Percentiles rank a stretch among this genome's conserved stretches.
Evolutionary conservation across 495 filamentous ascomycete species (phyloP).

Genomic region (Chlorociboria aeruginascens): DNA sequence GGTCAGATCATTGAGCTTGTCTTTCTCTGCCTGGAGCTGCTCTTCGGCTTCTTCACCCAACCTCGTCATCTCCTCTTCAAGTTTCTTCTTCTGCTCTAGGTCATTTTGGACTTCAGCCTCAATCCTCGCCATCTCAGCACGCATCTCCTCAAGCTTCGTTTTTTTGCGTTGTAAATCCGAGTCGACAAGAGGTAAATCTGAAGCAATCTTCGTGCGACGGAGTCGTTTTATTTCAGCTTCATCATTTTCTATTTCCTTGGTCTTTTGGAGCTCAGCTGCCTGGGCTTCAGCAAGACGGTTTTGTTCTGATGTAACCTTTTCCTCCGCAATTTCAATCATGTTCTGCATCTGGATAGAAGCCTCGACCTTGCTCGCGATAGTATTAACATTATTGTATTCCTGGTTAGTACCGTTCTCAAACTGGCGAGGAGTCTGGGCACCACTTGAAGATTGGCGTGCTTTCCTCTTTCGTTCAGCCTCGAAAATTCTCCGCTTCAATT

Average conservation of each 20-base stretch:
- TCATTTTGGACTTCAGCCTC: conserved; percentile 42
- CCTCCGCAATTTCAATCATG: conserved; percentile 5
- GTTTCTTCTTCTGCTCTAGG: conserved; percentile 29
- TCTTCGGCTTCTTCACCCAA: conserved; percentile 36
- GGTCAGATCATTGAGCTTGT: conserved; percentile 19
- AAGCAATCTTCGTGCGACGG: conserved; percentile 42
- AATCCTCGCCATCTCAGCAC: conserved; percentile 45
- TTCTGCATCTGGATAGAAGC: conserved; percentile 14
- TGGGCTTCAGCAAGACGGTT: conserved; percentile 8
- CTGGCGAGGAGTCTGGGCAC: conserved; percentile 11
- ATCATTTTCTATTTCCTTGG: conserved; percentile 16
- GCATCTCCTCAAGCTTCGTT: conserved; percentile 39
- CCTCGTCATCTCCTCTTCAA: conserved; percentile 43
- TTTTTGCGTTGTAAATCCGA: conserved; percentile 38
- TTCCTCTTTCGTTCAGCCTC: conserved; percentile 54
- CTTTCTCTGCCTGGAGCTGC: conserved; percentile 22
- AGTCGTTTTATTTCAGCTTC: conserved; percentile 25
- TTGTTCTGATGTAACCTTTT: conserved; percentile 5
- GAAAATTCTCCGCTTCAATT: conserved; percentile 63
- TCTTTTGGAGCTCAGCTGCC: conserved; percentile 7
- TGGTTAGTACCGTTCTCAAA: not conserved
- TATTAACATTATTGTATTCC: not conserved
- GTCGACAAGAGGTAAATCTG: conserved; percentile 45
- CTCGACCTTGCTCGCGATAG: conserved; percentile 6
- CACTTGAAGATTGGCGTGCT: conserved; percentile 11